Percentiles rank a stretch among this genome's conserved stretches.
phyloP scores from a whole-genome alignment of 179 eudicot species.

The Drosera spatulata region DNA sequence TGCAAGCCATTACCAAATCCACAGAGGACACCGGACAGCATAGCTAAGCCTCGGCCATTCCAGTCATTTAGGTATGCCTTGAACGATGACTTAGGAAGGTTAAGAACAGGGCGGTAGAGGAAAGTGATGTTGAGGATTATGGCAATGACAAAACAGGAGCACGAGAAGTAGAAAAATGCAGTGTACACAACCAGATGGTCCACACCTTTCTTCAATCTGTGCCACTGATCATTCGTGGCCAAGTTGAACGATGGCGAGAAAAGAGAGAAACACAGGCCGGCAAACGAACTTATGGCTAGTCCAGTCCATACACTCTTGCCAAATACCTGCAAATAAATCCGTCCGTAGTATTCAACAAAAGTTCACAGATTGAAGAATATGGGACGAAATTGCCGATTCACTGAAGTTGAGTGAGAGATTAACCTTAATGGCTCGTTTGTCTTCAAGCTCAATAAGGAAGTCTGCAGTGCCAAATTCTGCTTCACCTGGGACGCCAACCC shows the following conservation, averaged over 20 bases:
- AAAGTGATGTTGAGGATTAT: constrained; percentile 51
- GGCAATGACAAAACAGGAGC: constrained; percentile 67
- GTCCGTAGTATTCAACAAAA: too few species aligned
- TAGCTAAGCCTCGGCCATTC: constrained; percentile 86
- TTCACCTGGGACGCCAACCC: constrained; percentile 1
- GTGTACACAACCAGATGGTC: constrained; percentile 47
- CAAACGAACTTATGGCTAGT: constrained; percentile 61
- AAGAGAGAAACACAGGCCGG: constrained; percentile 73
- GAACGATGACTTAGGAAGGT: constrained; percentile 56
- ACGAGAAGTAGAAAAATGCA: constrained; percentile 69
- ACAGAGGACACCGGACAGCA: constrained; percentile 74
- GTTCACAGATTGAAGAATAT: too few species aligned
- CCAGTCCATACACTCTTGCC: constrained; percentile 74
- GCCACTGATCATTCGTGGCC: constrained; percentile 86
- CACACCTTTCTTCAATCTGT: constrained; percentile 29
- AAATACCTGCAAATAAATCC: constrained; percentile 35
- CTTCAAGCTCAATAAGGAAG: constrained; percentile 72
- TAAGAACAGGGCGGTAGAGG: constrained; percentile 58
- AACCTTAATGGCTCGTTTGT: constrained; percentile 72
- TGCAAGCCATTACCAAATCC: constrained; percentile 92
- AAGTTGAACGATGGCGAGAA: constrained; percentile 85
- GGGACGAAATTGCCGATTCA: too few species aligned
- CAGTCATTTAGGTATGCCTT: constrained; percentile 60
- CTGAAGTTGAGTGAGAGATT: background rate
- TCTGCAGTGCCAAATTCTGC: constrained; percentile 62